Percentiles rank a stretch among this genome's conserved stretches.
These are phyloP conservation scores for Wickerhamomyces queroliae DNA, from an alignment of 805 yeast species.

Conservation along the genomic window DNA sequence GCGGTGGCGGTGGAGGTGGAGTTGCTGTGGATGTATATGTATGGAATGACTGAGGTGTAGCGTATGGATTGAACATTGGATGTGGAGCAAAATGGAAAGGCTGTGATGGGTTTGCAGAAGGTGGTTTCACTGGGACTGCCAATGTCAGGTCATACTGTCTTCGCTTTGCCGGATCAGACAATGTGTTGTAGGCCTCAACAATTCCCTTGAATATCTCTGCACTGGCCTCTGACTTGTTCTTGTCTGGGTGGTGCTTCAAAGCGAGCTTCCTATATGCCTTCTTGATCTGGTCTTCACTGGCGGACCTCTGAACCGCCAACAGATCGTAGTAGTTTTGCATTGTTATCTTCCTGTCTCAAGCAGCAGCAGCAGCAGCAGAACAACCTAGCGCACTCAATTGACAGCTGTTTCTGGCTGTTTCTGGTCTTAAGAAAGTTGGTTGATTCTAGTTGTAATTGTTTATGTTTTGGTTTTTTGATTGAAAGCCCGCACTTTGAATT, in stretches of 20 bases:
- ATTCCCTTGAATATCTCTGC: slow-evolving; percentile 27
- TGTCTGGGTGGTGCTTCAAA: slow-evolving; percentile 42
- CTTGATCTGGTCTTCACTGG: slow-evolving; percentile 23
- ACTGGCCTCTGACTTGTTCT: slow-evolving; percentile 16
- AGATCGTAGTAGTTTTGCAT: slow-evolving; percentile 20
- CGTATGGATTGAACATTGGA: too few relatives aligned
- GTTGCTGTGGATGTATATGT: too few relatives aligned
- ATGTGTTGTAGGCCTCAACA: slow-evolving; percentile 26
- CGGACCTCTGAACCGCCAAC: slow-evolving; percentile 20
- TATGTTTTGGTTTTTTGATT: background rate
- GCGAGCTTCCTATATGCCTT: slow-evolving; percentile 36
- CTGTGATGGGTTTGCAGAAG: background rate
- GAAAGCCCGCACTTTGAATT: too few relatives aligned
- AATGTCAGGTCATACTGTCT: slow-evolving; percentile 20
- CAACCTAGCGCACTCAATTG: background rate
- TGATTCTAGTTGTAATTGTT: background rate
- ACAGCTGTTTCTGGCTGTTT: too few relatives aligned
- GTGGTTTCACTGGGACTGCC: too few relatives aligned
- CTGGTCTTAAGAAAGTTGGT: background rate
- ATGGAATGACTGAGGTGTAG: too few relatives aligned
- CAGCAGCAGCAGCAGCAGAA: background rate
- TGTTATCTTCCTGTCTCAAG: background rate
- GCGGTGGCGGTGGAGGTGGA: background rate
- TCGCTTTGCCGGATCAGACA: slow-evolving; percentile 23
- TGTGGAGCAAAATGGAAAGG: too few relatives aligned